Evolutionary conservation across 1,139 yeast species (phyloP).

Genomic region (Suhomyces ambrosiae): DNA sequence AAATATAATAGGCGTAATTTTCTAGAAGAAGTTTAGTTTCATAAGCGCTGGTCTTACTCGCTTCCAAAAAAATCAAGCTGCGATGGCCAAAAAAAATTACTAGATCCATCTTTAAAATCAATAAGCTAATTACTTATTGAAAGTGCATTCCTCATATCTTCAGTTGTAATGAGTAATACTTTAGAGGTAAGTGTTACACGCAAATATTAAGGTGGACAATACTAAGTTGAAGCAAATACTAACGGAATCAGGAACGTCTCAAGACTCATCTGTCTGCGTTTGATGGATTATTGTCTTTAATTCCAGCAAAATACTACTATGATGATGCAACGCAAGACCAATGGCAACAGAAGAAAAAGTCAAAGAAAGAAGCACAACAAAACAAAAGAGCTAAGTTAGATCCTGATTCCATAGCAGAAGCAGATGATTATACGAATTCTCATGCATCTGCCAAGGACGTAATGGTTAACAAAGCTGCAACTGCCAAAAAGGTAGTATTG

Average conservation of each 20-base stretch:
- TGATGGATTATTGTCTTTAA: constrained; percentile 84
- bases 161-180: constrained; percentile 42
- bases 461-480: constrained; percentile 54
- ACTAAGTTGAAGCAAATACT: constrained; percentile 18
- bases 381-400: constrained; percentile 74
- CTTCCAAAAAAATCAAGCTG: constrained; percentile 4
- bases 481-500: constrained; percentile 60
- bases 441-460: constrained; percentile 69
- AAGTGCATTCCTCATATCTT: neutral
- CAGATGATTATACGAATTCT: constrained; percentile 41
- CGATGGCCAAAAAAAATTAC: constrained; percentile 16
- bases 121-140: neutral
- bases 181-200: constrained; percentile 40
- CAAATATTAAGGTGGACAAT: neutral
- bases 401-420: constrained; percentile 57
- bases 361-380: constrained; percentile 63
- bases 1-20: too few species aligned
- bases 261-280: constrained; percentile 85
- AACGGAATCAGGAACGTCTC: constrained; percentile 65
- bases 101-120: constrained; percentile 2
- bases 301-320: constrained; percentile 91
- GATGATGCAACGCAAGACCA: constrained; percentile 79
- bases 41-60: neutral
- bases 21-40: too few species aligned
- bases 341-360: constrained; percentile 83